Base-by-base conservation (phyloP, 345 rosid genomes). In the Eucalyptus grandis region DNA sequence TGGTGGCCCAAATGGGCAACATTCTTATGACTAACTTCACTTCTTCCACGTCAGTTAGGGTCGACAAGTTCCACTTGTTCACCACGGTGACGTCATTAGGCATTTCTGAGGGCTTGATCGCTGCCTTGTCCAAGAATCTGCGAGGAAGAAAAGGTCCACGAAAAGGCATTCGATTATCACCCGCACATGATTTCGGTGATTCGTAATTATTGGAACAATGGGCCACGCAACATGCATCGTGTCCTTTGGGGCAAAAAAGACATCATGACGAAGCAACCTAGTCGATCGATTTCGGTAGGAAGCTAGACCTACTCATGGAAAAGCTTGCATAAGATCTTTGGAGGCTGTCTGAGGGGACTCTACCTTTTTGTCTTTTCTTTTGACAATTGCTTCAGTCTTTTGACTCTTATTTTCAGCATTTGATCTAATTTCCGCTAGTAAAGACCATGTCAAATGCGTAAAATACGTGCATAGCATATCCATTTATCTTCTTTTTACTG, bases 1-100 rank as follows among this genome's bases (percentile, higher is more conserved):
- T 95, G 51, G 99, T 97, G 85, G 96, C 97, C 99, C 99, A 98
- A 30, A 97, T 93, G 13, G 99, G 99, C 88, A 98, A 65, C 99
- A 98, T 98, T 31, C 98, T 89, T 7, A 98, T 24, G 86, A 98
- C 95, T 92, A 95, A 51, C 94, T 98, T 98, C 87, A 98, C 99
- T 91, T 98, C 99, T 77, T 98, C 99, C 10, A 96, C 98, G 86
- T 98, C 99, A 13, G 98, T 96, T 88, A 97, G 86, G 91, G 99
- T 98, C 50, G 98, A 92, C 86, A 98, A 82, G 80, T 91, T 91
- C 99, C 99, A 97, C 93, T 95, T 96, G 93, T 94, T 96, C 89
- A 88, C 89, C 34, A 26, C 81, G 30, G 88, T 86, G 27, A 49
- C 87, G 87, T 87, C 88, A 17, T 46, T 46, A 58, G 81, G 27